Conservation (phyloP, 495 filamentous ascomycete species). For the Letharia columbiana region DNA sequence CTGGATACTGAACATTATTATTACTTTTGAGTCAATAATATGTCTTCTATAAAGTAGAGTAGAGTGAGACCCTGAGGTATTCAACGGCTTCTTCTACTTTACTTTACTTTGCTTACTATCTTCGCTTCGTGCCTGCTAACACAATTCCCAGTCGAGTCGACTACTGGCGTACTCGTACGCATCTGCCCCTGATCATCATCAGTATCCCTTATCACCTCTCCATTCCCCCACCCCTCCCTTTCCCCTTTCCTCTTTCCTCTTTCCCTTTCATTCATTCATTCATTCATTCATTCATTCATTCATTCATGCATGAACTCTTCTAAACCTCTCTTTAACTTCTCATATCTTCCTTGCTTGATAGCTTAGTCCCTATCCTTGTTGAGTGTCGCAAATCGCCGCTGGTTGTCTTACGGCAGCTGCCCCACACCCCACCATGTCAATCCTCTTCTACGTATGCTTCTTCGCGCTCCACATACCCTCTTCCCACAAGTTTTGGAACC, state of each 20-base stretch:
- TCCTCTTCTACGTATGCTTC: conserved; percentile 27
- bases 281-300: background rate
- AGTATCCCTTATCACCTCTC: too few relatives aligned
- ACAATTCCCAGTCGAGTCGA: too few relatives aligned
- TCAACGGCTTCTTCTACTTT: too few relatives aligned
- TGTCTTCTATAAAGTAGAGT: too few relatives aligned
- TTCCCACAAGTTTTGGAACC: background rate
- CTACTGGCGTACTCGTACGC: too few relatives aligned
- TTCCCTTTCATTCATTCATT: background rate
- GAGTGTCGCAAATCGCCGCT: background rate
- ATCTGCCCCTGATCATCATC: too few relatives aligned
- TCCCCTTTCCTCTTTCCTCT: background rate
- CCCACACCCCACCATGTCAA: conserved; percentile 24
- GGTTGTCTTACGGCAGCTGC: background rate
- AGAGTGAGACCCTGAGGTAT: too few relatives aligned
- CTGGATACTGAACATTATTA: too few relatives aligned
- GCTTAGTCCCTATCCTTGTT: background rate
- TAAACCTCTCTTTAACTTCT: background rate
- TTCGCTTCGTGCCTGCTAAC: too few relatives aligned
- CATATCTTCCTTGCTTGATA: background rate
- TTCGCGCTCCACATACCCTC: background rate
- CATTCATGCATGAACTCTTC: background rate
- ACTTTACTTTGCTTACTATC: too few relatives aligned
- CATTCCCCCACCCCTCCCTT: background rate
- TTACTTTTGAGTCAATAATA: too few relatives aligned